Evolutionary conservation across 1,284 basidiomycete species (phyloP), one percentile per base, ranked within the genome.

Genomic region (Pascua sp.): DNA sequence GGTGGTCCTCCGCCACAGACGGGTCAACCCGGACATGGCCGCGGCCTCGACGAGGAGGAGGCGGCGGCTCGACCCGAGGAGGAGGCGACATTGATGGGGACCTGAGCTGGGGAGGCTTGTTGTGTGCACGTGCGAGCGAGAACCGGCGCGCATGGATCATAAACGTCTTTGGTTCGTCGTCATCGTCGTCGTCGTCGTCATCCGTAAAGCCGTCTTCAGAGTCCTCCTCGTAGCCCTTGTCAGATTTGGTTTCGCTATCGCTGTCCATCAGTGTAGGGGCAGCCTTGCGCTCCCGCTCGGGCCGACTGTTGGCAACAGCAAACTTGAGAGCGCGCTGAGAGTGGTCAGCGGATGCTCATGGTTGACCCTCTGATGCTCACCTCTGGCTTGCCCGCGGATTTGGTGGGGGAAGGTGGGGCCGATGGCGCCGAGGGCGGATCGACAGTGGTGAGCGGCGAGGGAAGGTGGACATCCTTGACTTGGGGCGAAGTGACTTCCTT

Each of bases 21-120:
- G 69, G 42, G 63, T 63, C 66, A 7, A 70, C 69, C 5, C 64
- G 64, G 32, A 74, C 62, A 51, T 72, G 70, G 8, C 69, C 72
- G 24, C 70, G 59, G 8, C 71, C 71, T 3, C 69, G 59, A 12
- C 70, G 53, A 15, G 57, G 41, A 12, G 71, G 69, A 11, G 71
- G 68, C 5, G 66, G 46, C 4, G 52, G 64, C 4, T 63, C 58
- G 1, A 63, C 63, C 5, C 65, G 56, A 8, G 58, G 59, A 2
- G 60, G 59, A 3, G 62, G 60, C 11, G 54, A 50, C 0, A 56
- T 45, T 0, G 62, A 55, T 4, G 57, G 37, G 12, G 62, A 62
- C 44, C 24, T 32, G 24, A 32, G 24, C 24, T 32, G 24, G 24
- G 24, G 24, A 32, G 24, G 24, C 24, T 32, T 32, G 24, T 7